Percentiles rank a stretch among this genome's conserved stretches.
These are phyloP conservation scores for Trichoderma afroharzianum DNA, from an alignment of 2,329 filamentous ascomycete genomes.

Conservation along the genomic window DNA sequence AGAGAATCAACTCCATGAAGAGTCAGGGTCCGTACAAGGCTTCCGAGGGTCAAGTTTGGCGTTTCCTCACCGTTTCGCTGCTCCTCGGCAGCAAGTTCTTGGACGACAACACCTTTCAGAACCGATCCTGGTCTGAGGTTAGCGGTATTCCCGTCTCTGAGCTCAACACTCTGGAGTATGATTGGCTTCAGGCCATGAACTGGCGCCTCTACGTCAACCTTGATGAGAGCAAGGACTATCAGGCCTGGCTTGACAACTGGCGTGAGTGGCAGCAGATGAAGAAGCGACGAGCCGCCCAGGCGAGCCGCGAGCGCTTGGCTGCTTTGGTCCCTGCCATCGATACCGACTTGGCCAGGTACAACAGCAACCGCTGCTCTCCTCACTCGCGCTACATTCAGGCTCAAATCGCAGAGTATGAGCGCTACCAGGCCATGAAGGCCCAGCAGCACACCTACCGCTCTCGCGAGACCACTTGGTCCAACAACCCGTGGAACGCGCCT, in stretches of 20 bases:
- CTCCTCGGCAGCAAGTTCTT: slow-evolving; percentile 92
- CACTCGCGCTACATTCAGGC: slow-evolving; percentile 50
- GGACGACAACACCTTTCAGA: slow-evolving; percentile 97
- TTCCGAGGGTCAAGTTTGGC: slow-evolving; percentile 73
- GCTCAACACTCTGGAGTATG: slow-evolving; percentile 79
- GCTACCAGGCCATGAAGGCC: slow-evolving; percentile 44
- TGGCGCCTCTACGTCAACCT: slow-evolving; percentile 88
- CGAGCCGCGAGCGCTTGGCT: slow-evolving; percentile 47
- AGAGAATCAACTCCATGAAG: slow-evolving; percentile 73
- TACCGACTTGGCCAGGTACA: slow-evolving; percentile 38
- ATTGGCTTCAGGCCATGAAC: slow-evolving; percentile 79
- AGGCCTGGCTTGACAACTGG: slow-evolving; percentile 60
- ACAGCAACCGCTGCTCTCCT: slow-evolving; percentile 37
- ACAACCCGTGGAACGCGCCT: slow-evolving; percentile 46
- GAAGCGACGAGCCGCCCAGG: slow-evolving; percentile 49
- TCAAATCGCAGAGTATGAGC: slow-evolving; percentile 53
- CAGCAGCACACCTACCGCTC: slow-evolving; percentile 39
- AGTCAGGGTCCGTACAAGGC: slow-evolving; percentile 50
- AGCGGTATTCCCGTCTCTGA: slow-evolving; percentile 83
- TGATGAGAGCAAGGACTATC: slow-evolving; percentile 68
- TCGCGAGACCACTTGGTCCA: slow-evolving; percentile 43
- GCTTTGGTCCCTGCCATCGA: slow-evolving; percentile 48
- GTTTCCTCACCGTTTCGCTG: slow-evolving; percentile 79
- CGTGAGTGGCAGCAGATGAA: slow-evolving; percentile 54
- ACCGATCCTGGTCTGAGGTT: slow-evolving; percentile 93